phyloP scores from a whole-genome alignment of 148 eudicot genomes.

The Chenopodium quinoa region DNA sequence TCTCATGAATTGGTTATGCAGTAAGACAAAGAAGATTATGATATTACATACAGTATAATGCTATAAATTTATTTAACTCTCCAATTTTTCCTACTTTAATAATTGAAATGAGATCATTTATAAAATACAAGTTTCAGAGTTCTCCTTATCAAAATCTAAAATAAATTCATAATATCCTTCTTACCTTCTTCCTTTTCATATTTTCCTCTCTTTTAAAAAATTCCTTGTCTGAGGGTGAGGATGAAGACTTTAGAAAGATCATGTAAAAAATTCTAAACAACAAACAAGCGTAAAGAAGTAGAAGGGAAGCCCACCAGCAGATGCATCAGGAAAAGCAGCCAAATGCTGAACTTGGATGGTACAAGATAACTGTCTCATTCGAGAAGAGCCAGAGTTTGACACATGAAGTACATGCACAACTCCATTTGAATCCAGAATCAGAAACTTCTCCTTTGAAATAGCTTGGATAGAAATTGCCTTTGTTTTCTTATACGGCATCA shows the following conservation, averaged over 20 bases:
- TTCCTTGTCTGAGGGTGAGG: not conserved
- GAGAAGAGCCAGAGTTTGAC: slow-evolving; percentile 25
- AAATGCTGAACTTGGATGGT: slow-evolving; percentile 32
- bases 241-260: not conserved
- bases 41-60: not conserved
- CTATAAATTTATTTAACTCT: not conserved
- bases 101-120: no score
- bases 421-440: slow-evolving; percentile 68
- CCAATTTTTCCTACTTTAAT: not conserved
- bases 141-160: no score
- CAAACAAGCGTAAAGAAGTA: slow-evolving; percentile 3
- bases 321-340: slow-evolving; percentile 38
- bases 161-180: not conserved
- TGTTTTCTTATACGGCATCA: slow-evolving; percentile 32
- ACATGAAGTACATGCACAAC: slow-evolving; percentile 43
- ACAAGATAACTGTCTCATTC: slow-evolving; percentile 31
- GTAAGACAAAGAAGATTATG: not conserved
- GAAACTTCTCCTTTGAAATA: slow-evolving; percentile 55
- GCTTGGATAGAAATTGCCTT: slow-evolving; percentile 62
- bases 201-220: not conserved
- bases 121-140: no score
- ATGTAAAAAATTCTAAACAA: not conserved
- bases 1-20: not conserved
- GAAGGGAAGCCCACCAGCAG: slow-evolving; percentile 32
- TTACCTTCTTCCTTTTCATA: not conserved